Base-by-base conservation (phyloP, 2,329 filamentous ascomycete genomes). In the Alternaria sp. region DNA sequence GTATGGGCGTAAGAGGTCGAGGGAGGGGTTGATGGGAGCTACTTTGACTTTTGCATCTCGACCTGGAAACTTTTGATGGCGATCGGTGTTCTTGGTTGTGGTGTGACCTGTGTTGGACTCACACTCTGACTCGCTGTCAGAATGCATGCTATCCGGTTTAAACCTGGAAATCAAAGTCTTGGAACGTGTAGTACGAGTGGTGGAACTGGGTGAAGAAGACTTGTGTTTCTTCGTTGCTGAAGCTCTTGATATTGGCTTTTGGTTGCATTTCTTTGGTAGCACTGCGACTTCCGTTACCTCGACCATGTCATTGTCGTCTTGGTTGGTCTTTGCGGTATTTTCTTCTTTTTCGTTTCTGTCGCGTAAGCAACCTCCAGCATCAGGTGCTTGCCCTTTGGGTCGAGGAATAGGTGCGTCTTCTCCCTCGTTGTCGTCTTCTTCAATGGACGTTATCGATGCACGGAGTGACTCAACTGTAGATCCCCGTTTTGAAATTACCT, bases 1-100 rank as follows among this genome's bases (percentile, higher is more conserved):
- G 33, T 56, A 56, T 6, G 46, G 46, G 24, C 31, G 39, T 33
- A 56, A 8, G 17, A 51, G 33, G 24, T 24, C 23, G 2, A 51
- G 46, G 5, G 54, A 26, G 14, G 28, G 14, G 24, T 33, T 51
- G 26, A 24, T 17, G n/a, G n/a, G 26, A 24, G n/a, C 1, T 7
- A 5, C 21, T 4, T 50, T 17, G 4, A 14, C 11, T 17, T 17
- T 36, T 31, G 10, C 14, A 23, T 17, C 26, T 8, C 3, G 26
- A 28, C 26, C 26, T 28, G 26, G 5, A 28, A 8, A 28, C 37
- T 40, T 40, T 8, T 7, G 37, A 40, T 14, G 11, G 11, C 11
- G 23, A 13, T 6, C 11, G 5, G 21, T 24, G 37, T 24, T 24
- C 13, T 4, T 24, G 21, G 21, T 24, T 5, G 37, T 24, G 21